phyloP scores from a whole-genome alignment of 257 asterid genomes.

The Vinca minor region DNA sequence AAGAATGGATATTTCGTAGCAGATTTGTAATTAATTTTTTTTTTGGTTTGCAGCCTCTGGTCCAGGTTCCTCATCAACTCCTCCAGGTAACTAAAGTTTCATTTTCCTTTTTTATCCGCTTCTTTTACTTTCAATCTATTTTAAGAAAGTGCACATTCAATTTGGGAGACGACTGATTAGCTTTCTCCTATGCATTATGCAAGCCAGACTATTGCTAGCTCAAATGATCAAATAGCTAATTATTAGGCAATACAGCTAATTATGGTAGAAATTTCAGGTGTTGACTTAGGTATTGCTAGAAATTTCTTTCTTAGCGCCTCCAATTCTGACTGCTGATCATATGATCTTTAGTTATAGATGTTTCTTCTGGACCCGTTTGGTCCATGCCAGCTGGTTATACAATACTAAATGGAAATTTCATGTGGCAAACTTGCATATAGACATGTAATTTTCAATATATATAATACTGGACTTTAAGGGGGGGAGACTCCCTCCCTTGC shows the following conservation, averaged over 20 bases:
- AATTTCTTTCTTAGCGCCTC: not conserved
- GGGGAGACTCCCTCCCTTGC: too few relatives aligned
- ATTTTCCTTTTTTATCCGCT: not conserved
- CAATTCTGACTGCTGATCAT: not conserved
- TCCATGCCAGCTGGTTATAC: not conserved
- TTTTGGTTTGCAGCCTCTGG: conserved; percentile 6
- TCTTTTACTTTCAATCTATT: not conserved
- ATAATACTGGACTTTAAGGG: not conserved
- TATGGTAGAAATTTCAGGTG: not conserved
- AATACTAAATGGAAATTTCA: not conserved
- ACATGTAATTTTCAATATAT: not conserved
- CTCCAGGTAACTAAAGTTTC: conserved; percentile 14
- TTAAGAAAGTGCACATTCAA: not conserved
- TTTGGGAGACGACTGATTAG: too few relatives aligned
- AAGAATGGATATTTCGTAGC: not conserved
- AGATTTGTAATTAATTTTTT: not conserved
- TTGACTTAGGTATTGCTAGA: not conserved
- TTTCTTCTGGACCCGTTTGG: conserved; percentile 3
- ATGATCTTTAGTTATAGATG: not conserved
- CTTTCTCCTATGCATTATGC: too few relatives aligned
- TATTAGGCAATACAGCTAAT: too few relatives aligned
- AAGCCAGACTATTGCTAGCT: not conserved
- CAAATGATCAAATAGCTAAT: too few relatives aligned
- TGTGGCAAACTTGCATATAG: not conserved
- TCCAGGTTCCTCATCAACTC: conserved; percentile 14